Evolutionary conservation across 2,329 filamentous ascomycete genomes (phyloP).

Genomic region (Nigrospora sphaerica): DNA sequence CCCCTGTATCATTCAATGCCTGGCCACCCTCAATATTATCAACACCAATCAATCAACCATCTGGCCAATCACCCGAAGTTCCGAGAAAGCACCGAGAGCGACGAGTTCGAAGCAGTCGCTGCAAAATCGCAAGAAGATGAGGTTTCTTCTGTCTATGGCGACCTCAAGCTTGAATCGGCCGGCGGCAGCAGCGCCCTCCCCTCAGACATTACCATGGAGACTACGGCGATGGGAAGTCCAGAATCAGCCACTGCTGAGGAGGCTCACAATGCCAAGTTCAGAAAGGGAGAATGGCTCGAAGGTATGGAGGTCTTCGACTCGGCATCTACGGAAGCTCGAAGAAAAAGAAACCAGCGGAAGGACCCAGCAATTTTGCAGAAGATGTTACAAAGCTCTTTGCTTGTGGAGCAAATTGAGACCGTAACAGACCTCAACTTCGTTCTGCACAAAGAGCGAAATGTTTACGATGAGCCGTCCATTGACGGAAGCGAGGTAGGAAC

Average conservation of each 20-base stretch:
- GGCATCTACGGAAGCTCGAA: conserved; percentile 64
- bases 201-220: conserved; percentile 20
- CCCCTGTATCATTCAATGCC: too few species aligned
- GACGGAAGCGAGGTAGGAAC: conserved; percentile 41
- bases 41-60: too few species aligned
- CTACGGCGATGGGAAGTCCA: conserved; percentile 5
- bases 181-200: conserved; percentile 10
- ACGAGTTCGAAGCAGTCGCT: too few species aligned
- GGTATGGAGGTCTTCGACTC: conserved; percentile 81
- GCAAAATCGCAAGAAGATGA: too few species aligned
- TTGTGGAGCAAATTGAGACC: conserved; percentile 56
- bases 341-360: conserved; percentile 74
- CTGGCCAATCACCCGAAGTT: too few species aligned
- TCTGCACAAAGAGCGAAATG: conserved; percentile 44
- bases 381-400: conserved; percentile 57
- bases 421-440: conserved; percentile 51
- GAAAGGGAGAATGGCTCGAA: conserved; percentile 69
- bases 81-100: too few species aligned
- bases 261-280: conserved; percentile 27
- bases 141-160: not conserved
- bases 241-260: conserved; percentile 12
- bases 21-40: too few species aligned
- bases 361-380: conserved; percentile 61
- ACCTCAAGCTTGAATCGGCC: conserved; percentile 3
- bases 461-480: conserved; percentile 53